phyloP scores from a whole-genome alignment of 2,329 filamentous ascomycete genomes.

The Colletotrichum camelliae region DNA sequence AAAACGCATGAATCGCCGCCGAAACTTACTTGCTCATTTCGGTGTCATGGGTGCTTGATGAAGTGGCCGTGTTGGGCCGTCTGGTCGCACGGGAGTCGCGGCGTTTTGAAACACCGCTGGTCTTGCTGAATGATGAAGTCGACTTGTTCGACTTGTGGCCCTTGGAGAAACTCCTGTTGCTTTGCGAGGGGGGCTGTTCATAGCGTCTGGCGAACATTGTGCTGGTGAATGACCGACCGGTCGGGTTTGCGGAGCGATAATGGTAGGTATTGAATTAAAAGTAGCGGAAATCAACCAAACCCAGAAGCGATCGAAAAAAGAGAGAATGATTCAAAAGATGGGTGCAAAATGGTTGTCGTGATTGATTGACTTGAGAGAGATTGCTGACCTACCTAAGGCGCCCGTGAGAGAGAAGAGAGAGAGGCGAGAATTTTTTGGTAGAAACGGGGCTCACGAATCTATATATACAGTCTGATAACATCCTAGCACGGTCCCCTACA shows the following conservation, averaged over 20 bases:
- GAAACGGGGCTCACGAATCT: constrained; percentile 13
- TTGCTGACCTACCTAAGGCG: constrained; percentile 37
- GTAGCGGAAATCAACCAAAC: neutral
- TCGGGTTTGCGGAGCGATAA: neutral
- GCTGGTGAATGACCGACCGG: neutral
- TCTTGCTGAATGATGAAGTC: constrained; percentile 60
- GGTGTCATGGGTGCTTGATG: constrained; percentile 38
- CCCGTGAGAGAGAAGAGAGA: constrained; percentile 20
- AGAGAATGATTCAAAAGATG: neutral
- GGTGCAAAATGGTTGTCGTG: neutral
- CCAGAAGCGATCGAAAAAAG: neutral
- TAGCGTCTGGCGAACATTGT: constrained; percentile 56
- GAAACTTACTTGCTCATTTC: constrained; percentile 49
- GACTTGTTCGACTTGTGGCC: constrained; percentile 55
- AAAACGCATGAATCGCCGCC: neutral
- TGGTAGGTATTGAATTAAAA: neutral
- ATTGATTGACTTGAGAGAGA: neutral
- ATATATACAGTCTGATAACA: constrained; percentile 17
- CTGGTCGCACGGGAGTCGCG: constrained; percentile 54
- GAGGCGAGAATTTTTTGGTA: constrained; percentile 17
- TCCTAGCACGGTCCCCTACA: constrained; percentile 16
- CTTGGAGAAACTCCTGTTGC: constrained; percentile 59
- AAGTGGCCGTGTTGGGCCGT: constrained; percentile 54
- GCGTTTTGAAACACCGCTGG: constrained; percentile 59
- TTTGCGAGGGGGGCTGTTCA: constrained; percentile 42